These are phyloP conservation scores for Pyracantha coccinea DNA, from an alignment of 331 rosid species.

Conservation along the genomic window DNA sequence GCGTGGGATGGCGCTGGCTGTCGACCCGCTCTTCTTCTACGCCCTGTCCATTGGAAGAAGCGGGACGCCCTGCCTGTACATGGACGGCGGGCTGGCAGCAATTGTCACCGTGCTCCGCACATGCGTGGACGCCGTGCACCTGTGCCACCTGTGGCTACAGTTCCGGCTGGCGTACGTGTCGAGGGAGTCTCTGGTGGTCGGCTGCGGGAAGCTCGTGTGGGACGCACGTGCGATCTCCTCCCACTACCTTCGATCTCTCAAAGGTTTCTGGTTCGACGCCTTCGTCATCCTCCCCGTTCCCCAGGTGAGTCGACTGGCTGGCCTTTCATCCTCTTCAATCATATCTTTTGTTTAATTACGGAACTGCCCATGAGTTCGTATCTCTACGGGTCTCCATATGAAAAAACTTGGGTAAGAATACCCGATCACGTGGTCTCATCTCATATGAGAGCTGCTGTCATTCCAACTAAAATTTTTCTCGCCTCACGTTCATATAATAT, in stretches of 20 bases:
- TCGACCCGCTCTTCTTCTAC: conserved; percentile 86
- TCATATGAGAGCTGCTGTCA: too few relatives aligned
- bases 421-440: too few relatives aligned
- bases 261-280: conserved; percentile 89
- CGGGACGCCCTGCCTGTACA: conserved; percentile 72
- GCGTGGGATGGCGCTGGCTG: conserved; percentile 80
- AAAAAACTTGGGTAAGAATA: too few relatives aligned
- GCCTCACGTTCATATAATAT: too few relatives aligned
- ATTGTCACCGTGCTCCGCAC: conserved; percentile 67
- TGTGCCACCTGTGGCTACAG: conserved; percentile 77
- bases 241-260: conserved; percentile 52
- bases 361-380: not conserved
- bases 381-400: too few relatives aligned
- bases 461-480: too few relatives aligned
- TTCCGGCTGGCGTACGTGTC: conserved; percentile 84
- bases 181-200: conserved; percentile 79
- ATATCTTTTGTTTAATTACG: not conserved
- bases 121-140: conserved; percentile 60
- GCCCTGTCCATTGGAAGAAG: conserved; percentile 75
- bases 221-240: conserved; percentile 76
- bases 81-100: conserved; percentile 72
- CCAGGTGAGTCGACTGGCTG: conserved; percentile 45
- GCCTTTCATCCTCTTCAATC: not conserved
- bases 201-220: conserved; percentile 99
- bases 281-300: conserved; percentile 88